Evolutionary conservation across 108 stramenopile species (phyloP).

Genomic region (Nitzschia inconspicua): DNA sequence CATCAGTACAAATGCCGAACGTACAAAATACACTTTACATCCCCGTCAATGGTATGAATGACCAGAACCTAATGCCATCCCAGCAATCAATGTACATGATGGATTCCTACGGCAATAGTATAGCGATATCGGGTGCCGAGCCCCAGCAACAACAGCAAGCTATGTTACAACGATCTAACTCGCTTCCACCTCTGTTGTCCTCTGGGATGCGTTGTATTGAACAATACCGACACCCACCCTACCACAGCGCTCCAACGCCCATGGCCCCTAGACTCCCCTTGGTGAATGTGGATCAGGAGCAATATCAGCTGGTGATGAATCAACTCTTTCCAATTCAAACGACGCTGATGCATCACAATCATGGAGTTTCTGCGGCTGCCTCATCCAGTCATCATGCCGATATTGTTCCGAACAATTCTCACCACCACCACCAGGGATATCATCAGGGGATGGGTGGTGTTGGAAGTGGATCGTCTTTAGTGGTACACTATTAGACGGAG

Average conservation of each 20-base stretch:
- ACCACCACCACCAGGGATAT: no score
- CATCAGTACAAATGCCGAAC: no score
- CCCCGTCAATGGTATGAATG: no score
- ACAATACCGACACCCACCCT: constrained; percentile 14
- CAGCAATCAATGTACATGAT: neutral
- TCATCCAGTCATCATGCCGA: no score
- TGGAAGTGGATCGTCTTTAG: no score
- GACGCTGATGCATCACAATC: constrained; percentile 34
- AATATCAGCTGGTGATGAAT: constrained; percentile 13
- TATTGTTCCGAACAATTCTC: no score
- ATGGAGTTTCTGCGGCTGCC: constrained; percentile 9
- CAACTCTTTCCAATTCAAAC: constrained; percentile 32
- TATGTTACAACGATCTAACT: constrained; percentile 27
- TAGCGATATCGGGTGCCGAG: no score
- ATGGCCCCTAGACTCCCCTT: constrained; percentile 19
- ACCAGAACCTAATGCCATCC: no score
- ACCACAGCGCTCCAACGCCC: constrained; percentile 27
- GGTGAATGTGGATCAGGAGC: constrained; percentile 9
- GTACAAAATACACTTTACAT: no score
- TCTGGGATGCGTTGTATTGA: constrained; percentile 3
- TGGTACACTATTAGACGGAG: no score
- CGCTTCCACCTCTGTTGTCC: constrained; percentile 15
- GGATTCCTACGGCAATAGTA: neutral
- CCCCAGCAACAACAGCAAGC: constrained; percentile 13
- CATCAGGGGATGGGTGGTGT: no score